A percentile compares a stretch with the other conserved stretches of the same genome.
Conservation (phyloP, 768 basidiomycete species). For the Tulasnella calospora region DNA sequence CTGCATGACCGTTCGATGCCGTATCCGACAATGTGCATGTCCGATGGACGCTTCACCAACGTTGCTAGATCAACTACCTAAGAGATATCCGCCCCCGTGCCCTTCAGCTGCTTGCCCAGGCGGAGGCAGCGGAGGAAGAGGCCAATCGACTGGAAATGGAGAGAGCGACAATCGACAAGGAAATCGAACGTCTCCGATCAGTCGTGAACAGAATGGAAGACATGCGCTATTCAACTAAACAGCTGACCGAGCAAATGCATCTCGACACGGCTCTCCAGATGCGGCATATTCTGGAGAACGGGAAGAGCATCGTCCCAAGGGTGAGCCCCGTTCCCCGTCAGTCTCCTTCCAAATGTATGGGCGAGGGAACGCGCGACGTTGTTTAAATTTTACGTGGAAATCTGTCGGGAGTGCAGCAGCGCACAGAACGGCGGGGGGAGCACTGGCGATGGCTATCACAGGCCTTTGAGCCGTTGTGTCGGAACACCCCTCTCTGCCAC, state of each 20-base stretch:
- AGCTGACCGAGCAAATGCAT: conserved; percentile 23
- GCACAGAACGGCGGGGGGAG: not conserved
- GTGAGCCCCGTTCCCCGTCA: not conserved
- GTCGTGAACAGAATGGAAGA: conserved; percentile 24
- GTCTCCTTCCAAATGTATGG: not conserved
- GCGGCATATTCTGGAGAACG: conserved; percentile 23
- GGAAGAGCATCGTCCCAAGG: conserved; percentile 25
- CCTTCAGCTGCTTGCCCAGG: conserved; percentile 18
- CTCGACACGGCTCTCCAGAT: conserved; percentile 22
- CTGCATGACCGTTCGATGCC: not conserved
- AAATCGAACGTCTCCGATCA: conserved; percentile 20
- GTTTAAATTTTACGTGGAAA: conserved; percentile 4
- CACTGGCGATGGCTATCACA: conserved; percentile 6
- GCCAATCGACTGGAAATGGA: conserved; percentile 21
- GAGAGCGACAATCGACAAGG: conserved; percentile 14
- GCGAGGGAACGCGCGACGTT: not conserved
- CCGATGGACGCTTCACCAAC: not conserved
- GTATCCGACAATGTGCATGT: not conserved
- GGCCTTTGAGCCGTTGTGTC: conserved; percentile 17
- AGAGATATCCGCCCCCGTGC: conserved; percentile 21
- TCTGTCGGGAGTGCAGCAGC: not conserved
- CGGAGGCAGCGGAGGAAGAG: conserved; percentile 24
- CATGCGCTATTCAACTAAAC: conserved; percentile 21
- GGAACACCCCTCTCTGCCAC: not conserved
- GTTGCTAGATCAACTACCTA: conserved; percentile 21